Evolutionary conservation across 257 asterid genomes (phyloP), one percentile per base, ranked within the genome.

Genomic region (Capsicum baccatum): DNA sequence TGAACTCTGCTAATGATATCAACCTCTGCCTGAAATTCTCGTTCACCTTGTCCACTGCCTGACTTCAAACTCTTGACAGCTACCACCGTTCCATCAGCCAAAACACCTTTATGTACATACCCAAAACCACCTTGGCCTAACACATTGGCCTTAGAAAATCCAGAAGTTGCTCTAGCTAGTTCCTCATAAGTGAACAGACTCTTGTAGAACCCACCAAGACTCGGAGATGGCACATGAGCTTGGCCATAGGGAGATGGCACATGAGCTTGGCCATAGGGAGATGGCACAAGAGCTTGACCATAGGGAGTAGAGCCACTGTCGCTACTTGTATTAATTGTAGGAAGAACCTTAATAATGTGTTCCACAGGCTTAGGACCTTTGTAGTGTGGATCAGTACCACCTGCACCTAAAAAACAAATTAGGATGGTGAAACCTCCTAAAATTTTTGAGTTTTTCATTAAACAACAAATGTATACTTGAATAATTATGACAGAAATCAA

Each of bases 121-220:
- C 99, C 99, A 42, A 96, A 96, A 0, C 99, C 99, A 4, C 99
- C 99, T 54, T 94, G 98, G 3, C 99, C 99, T 56, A 96, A 59
- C 86, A 96, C 44, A 73, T 96, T 96, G 33, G 85, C 85, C 16
- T 92, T 92, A 21, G 94, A 93, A 85, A 94, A 96, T 47, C 94
- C 95, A 58, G 84, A 67, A 0, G 97, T 94, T 0, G 99, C 98
- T 1, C 80, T 73, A 0, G 94, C 97, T 7, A 96, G 88, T 59
- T 94, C 98, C 8, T 93, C 94, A 60, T 92, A 92, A 12, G 89
- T 86, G 88, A 96, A 96, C 12, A 89, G 98, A 54, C 87, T 81
- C 82, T 91, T 86, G 9, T 89, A 62, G 73, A 85, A 86, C 17
- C 91, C 93, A 19, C 94, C 95, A 16, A 80, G 86, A 42, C 94